Evolutionary conservation across 805 yeast species (phyloP).

Genomic region (Tetrapisispora arboricola): DNA sequence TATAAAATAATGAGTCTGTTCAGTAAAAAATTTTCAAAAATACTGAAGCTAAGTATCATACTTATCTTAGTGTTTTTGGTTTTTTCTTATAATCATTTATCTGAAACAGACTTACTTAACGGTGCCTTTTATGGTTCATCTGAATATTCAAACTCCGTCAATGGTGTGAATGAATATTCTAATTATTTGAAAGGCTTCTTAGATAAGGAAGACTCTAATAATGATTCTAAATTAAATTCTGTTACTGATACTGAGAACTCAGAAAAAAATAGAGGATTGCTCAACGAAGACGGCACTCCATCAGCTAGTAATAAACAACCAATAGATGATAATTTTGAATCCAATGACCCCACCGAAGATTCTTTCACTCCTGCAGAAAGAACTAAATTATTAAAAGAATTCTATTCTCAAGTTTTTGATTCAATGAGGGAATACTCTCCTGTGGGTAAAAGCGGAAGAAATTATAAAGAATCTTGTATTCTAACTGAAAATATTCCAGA

Average conservation of each 20-base stretch:
- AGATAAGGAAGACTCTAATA: neutral
- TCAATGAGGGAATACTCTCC: conserved; percentile 18
- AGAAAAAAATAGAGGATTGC: too few relatives aligned
- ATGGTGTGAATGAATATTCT: conserved; percentile 1
- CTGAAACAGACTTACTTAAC: neutral
- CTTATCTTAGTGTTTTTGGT: neutral
- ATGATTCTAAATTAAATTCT: neutral
- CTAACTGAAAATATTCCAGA: conserved; percentile 18
- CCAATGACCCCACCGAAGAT: neutral
- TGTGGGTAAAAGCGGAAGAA: conserved; percentile 15
- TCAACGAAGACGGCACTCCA: too few relatives aligned
- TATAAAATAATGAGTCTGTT: neutral
- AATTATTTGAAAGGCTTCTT: conserved; percentile 1
- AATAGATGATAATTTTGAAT: neutral
- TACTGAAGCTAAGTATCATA: neutral
- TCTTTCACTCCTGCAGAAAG: neutral
- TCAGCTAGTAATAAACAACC: neutral
- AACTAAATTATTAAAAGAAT: conserved; percentile 9
- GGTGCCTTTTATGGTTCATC: neutral
- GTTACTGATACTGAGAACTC: too few relatives aligned
- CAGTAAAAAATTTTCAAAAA: neutral
- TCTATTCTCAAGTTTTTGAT: conserved; percentile 21
- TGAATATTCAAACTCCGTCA: neutral
- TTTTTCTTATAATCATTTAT: neutral
- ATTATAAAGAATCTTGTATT: conserved; percentile 11